phyloP scores from a whole-genome alignment of 2,329 filamentous ascomycete genomes.

The Akanthomyces muscarius region DNA sequence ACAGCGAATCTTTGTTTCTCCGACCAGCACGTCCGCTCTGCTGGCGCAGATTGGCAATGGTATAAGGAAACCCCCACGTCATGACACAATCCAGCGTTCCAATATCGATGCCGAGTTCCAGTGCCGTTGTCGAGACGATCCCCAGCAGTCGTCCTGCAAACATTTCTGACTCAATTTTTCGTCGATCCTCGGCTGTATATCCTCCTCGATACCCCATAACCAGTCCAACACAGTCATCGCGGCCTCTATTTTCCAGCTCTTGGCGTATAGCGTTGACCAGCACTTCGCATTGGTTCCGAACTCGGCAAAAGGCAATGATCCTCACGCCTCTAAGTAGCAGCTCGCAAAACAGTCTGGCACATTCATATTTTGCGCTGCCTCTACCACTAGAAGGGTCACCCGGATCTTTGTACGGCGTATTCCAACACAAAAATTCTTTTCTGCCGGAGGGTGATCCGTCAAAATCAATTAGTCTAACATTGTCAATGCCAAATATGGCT shows the following conservation, averaged over 20 bases:
- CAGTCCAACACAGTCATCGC: constrained; percentile 68
- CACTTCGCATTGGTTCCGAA: constrained; percentile 84
- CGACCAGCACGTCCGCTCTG: constrained; percentile 91
- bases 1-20: constrained; percentile 88
- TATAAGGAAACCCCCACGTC: constrained; percentile 92
- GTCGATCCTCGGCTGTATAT: constrained; percentile 86
- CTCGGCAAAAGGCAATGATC: constrained; percentile 87
- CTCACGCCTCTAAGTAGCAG: constrained; percentile 82
- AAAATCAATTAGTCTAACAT: constrained; percentile 78
- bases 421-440: constrained; percentile 97
- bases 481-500: constrained; percentile 84
- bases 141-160: constrained; percentile 91
- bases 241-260: constrained; percentile 69
- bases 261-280: constrained; percentile 74
- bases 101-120: constrained; percentile 94
- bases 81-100: constrained; percentile 90
- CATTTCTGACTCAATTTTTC: constrained; percentile 90
- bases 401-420: constrained; percentile 90
- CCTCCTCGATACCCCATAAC: constrained; percentile 96
- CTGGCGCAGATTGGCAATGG: constrained; percentile 88
- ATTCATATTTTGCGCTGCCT: constrained; percentile 76
- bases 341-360: constrained; percentile 87
- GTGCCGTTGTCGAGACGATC: constrained; percentile 87
- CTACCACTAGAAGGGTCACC: constrained; percentile 81
- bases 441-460: constrained; percentile 86